phyloP scores from a whole-genome alignment of 371 early-diverging fungal species.

The Zychaea mexicana region DNA sequence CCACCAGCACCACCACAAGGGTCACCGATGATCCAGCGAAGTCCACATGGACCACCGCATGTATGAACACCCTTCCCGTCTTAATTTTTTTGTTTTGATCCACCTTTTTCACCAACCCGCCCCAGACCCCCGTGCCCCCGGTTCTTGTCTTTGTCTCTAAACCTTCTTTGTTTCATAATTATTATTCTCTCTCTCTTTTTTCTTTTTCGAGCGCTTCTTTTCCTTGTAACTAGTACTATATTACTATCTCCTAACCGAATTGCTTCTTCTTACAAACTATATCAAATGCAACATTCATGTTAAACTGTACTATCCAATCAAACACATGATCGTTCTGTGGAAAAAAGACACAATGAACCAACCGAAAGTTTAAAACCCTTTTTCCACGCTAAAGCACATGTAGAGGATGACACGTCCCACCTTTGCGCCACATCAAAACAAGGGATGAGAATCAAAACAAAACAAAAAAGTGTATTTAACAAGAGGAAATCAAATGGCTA shows the following conservation, averaged over 20 bases:
- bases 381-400: too few species aligned
- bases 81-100: too few species aligned
- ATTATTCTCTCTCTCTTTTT: too few species aligned
- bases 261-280: not conserved
- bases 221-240: not conserved
- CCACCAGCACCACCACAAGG: slow-evolving; percentile 1
- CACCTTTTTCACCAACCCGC: too few species aligned
- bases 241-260: not conserved
- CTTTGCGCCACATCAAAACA: not conserved
- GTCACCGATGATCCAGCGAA: not conserved
- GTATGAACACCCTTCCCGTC: not conserved
- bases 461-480: not conserved
- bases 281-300: not conserved
- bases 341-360: too few species aligned
- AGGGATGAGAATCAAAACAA: not conserved
- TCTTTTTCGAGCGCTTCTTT: not conserved
- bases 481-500: not conserved
- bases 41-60: not conserved
- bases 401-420: not conserved
- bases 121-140: too few species aligned
- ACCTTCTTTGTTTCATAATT: not conserved
- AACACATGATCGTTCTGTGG: too few species aligned
- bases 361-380: too few species aligned
- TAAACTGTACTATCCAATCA: not conserved
- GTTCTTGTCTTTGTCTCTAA: not conserved